Conservation (phyloP, 1,139 yeast species). For the Lodderomyces pseudojiufengensis region DNA sequence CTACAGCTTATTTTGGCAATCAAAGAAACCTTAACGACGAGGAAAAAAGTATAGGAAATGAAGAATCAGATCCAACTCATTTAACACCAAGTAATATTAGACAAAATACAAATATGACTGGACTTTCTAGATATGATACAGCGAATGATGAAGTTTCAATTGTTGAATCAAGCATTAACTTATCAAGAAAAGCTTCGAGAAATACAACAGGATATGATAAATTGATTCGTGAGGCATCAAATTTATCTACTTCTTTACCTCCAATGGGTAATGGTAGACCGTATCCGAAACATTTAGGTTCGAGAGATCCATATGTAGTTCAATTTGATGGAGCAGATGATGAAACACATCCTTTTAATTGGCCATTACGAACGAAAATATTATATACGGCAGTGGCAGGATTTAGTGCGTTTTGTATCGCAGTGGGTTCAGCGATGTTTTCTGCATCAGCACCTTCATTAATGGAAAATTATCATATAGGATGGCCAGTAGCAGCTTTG, state of each 20-base stretch:
- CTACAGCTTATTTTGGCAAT: too few species aligned
- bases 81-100: too few species aligned
- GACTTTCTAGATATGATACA: too few species aligned
- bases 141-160: constrained; percentile 19
- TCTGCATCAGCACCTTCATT: constrained; percentile 26
- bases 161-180: constrained; percentile 23
- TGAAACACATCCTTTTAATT: constrained; percentile 48
- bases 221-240: constrained; percentile 16
- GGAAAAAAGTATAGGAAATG: background rate
- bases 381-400: constrained; percentile 27
- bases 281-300: constrained; percentile 35
- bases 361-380: constrained; percentile 32
- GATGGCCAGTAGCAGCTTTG: constrained; percentile 32
- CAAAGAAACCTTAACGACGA: too few species aligned
- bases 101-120: too few species aligned
- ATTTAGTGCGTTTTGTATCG: constrained; percentile 38
- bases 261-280: constrained; percentile 38
- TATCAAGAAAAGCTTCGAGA: constrained; percentile 26
- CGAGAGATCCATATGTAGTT: constrained; percentile 34
- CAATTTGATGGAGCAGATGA: constrained; percentile 50
- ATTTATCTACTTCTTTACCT: constrained; percentile 23
- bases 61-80: background rate
- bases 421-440: constrained; percentile 46
- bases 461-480: constrained; percentile 28
- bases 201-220: constrained; percentile 31